phyloP scores from a whole-genome alignment of 352 stramenopile species.

The Ophiocytium majus region DNA sequence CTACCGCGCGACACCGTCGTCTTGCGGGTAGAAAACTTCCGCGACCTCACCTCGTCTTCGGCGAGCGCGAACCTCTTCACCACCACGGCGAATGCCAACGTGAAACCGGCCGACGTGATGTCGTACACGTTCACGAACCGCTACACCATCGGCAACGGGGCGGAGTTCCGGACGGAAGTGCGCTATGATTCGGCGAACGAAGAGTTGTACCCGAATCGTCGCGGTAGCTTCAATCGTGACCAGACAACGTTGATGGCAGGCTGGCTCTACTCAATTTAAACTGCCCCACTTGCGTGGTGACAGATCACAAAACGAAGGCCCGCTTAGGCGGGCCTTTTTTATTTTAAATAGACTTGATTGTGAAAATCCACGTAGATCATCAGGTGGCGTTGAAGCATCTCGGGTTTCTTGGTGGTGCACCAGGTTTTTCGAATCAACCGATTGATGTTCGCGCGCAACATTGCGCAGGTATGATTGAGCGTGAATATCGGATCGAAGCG shows the following conservation, averaged over 20 bases:
- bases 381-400: not conserved
- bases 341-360: too few relatives aligned
- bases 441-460: conserved; percentile 1
- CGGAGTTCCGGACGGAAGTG: not conserved
- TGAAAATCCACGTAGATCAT: not conserved
- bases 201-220: not conserved
- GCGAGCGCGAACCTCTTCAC: conserved; percentile 2
- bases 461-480: conserved; percentile 5
- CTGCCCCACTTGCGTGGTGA: too few relatives aligned
- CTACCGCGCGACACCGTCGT: not conserved
- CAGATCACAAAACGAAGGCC: too few relatives aligned
- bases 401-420: conserved; percentile 3
- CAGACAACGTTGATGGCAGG: not conserved
- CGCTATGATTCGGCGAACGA: not conserved
- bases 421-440: conserved; percentile 8
- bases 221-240: not conserved
- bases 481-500: not conserved
- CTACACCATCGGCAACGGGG: not conserved
- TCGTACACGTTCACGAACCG: not conserved
- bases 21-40: not conserved
- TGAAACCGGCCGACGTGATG: not conserved
- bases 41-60: not conserved
- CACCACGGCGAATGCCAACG: conserved; percentile 5
- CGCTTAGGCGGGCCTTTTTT: too few relatives aligned
- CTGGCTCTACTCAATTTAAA: conserved; percentile 5